These are phyloP conservation scores for Royoungia palumana DNA, from an alignment of 768 basidiomycete genomes.

Conservation along the genomic window DNA sequence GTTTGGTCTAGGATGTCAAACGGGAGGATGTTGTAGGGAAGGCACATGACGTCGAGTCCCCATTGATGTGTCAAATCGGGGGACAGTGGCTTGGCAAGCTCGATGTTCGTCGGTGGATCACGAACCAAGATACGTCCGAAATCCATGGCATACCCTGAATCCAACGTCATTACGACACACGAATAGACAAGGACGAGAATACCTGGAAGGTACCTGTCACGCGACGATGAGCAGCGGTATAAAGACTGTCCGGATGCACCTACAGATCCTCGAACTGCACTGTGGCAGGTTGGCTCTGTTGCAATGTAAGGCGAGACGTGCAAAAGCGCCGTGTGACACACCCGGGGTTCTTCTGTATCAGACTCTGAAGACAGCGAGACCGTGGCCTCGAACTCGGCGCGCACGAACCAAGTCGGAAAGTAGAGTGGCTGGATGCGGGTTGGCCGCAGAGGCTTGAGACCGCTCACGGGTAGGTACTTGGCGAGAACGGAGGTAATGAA, in stretches of 20 bases:
- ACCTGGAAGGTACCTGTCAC: constrained; percentile 31
- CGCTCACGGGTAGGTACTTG: constrained; percentile 37
- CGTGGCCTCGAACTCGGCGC: constrained; percentile 47
- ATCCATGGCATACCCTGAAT: constrained; percentile 21
- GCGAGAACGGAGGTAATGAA: constrained; percentile 32
- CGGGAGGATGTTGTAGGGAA: constrained; percentile 56
- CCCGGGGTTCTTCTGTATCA: constrained; percentile 23
- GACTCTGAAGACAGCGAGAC: constrained; percentile 25
- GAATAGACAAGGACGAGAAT: background rate
- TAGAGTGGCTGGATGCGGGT: constrained; percentile 51
- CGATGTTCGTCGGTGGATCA: constrained; percentile 20
- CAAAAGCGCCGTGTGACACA: constrained; percentile 13
- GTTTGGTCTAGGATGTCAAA: constrained; percentile 44
- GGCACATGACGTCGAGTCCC: constrained; percentile 47
- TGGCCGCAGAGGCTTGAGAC: constrained; percentile 42
- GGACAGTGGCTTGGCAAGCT: constrained; percentile 45
- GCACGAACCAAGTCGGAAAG: constrained; percentile 62
- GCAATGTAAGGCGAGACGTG: constrained; percentile 1
- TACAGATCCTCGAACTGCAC: constrained; percentile 46
- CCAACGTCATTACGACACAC: background rate
- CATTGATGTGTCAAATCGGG: constrained; percentile 45
- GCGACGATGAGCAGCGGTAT: constrained; percentile 12
- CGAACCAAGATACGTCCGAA: constrained; percentile 45
- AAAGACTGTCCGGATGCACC: constrained; percentile 24
- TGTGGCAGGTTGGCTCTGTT: constrained; percentile 32